phyloP scores from a whole-genome alignment of 345 rosid species.

The Iberis pinnata region DNA sequence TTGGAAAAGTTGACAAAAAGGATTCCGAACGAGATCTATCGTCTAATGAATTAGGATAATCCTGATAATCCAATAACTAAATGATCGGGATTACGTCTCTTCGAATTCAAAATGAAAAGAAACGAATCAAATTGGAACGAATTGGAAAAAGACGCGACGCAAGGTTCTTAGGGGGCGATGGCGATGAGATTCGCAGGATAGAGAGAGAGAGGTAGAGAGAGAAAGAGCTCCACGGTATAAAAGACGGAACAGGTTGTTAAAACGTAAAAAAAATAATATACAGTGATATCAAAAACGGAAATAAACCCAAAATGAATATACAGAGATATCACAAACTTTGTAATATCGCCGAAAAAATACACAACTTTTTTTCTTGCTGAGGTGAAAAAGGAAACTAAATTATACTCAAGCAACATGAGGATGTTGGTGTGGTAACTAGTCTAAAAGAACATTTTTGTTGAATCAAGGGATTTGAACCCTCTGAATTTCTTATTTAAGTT shows the following conservation, averaged over 20 bases:
- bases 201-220: slow-evolving; percentile 15
- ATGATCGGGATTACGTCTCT: not conserved
- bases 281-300: no score
- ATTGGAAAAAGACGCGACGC: slow-evolving; percentile 15
- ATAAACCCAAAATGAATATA: no score
- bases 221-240: slow-evolving; percentile 11
- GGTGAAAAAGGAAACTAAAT: no score
- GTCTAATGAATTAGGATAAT: not conserved
- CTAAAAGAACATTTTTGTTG: no score
- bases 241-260: slow-evolving; percentile 17
- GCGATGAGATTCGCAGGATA: slow-evolving; percentile 35
- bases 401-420: no score
- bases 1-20: not conserved
- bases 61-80: not conserved
- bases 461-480: no score
- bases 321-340: no score
- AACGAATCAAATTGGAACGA: slow-evolving; percentile 3
- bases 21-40: slow-evolving; percentile 20
- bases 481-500: no score
- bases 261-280: slow-evolving; percentile 6
- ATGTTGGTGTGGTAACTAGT: no score
- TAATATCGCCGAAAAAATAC: no score
- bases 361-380: no score
- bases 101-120: not conserved
- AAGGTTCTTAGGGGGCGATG: slow-evolving; percentile 24